Percentiles rank a stretch among this genome's conserved stretches.
phyloP scores from a whole-genome alignment of 106 monocot genomes.

The Apostasia ramifera region DNA sequence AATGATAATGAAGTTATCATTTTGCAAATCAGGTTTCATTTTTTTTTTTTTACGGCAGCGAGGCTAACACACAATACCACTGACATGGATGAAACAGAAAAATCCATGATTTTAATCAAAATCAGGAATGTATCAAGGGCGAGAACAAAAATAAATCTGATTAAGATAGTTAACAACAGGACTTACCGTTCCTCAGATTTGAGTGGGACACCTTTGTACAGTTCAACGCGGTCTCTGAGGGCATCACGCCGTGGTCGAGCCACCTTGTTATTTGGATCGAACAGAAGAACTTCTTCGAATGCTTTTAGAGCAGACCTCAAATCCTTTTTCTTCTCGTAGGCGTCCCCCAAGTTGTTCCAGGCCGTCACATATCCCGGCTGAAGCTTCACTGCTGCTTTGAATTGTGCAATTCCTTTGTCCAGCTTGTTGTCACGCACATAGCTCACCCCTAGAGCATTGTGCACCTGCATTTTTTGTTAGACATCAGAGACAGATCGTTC shows the following conservation, averaged over 20 bases:
- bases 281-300: slow-evolving; percentile 87
- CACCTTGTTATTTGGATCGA: slow-evolving; percentile 89
- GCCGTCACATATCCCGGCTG: slow-evolving; percentile 92
- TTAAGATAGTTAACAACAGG: neutral
- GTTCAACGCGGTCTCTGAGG: slow-evolving; percentile 51
- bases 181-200: slow-evolving; percentile 52
- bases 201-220: slow-evolving; percentile 72
- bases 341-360: slow-evolving; percentile 96
- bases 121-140: no score
- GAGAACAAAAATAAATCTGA: no score
- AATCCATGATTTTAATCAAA: no score
- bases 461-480: slow-evolving; percentile 33
- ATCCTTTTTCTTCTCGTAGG: slow-evolving; percentile 87
- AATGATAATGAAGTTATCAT: no score
- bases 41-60: no score
- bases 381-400: slow-evolving; percentile 78
- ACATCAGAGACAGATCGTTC: neutral
- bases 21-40: no score
- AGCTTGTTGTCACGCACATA: slow-evolving; percentile 80
- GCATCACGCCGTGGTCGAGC: slow-evolving; percentile 69
- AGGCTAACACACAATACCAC: no score
- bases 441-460: slow-evolving; percentile 94
- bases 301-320: slow-evolving; percentile 64
- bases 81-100: no score
- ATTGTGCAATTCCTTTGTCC: slow-evolving; percentile 71